Base-by-base conservation (phyloP, 2,329 filamentous ascomycete genomes). In the Aspergillus sp. region DNA sequence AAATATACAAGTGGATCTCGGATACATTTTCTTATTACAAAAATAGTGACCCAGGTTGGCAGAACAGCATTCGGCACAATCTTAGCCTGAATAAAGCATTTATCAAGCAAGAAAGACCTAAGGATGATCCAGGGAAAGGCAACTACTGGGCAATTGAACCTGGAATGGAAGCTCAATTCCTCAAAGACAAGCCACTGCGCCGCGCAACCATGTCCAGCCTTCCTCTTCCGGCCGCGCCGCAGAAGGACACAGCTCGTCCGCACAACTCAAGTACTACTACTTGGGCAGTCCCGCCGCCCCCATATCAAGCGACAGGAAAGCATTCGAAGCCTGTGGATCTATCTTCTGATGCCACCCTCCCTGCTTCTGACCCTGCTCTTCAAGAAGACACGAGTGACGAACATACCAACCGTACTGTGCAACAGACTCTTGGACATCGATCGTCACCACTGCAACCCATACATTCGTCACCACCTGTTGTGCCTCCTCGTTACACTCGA, bases 1-100 rank as follows among this genome's bases (percentile, higher is more conserved):
- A 97, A 76, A 99, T 99, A 68, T 99, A 98, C 84, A 96, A 96
- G 74, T 99, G 95, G 94, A 98, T 99, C 70, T 96, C 92, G n/a
- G 91, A 96, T 74, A 93, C 89, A 17, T 98, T 90, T 74, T 88
- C 86, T 5, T 97, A 94, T 78, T 99, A 98, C 80, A 88, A 86
- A 67, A 85, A 87, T 47, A 86, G 88, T 58, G 92, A 97, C 70
- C 88, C 90, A 10, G 94, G 95, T 64, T 99, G 95, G 95, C 94
- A 98, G 78, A 99, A 99, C 77, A 98, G 95, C 80, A 99, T 99
- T 75, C 90, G 95, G 36, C 95, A 99, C 78, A 99, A 99, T 69
- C 86, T 99, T 36, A 97, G 93, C 72, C 83, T 99, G 48, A 96
- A 97, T 83, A 98, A 98, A 79, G 91, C 91, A 50, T 98, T 98